Conservation (phyloP, 2,329 filamentous ascomycete genomes). For the Fusarium burgessii region DNA sequence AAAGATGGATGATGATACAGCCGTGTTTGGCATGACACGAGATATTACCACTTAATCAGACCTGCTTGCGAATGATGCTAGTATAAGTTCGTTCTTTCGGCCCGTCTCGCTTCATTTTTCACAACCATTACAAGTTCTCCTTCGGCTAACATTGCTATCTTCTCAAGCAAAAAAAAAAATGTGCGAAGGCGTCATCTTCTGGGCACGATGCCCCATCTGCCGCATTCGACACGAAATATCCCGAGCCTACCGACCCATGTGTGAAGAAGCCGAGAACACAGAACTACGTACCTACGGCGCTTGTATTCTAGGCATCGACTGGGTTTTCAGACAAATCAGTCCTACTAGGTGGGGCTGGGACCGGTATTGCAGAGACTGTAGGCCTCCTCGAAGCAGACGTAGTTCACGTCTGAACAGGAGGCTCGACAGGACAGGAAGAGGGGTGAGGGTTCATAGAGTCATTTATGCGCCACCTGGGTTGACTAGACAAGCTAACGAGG, state of each 20-base stretch:
- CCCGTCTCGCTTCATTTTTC: not conserved
- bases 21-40: not conserved
- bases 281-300: slow-evolving; percentile 6
- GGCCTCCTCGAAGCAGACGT: not conserved
- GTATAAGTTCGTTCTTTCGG: not conserved
- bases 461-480: not conserved
- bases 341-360: slow-evolving; percentile 5
- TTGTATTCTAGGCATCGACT: not conserved
- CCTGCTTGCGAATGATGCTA: not conserved
- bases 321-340: slow-evolving; percentile 5
- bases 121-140: no score
- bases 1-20: no score
- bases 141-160: no score
- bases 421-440: not conserved
- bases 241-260: slow-evolving; percentile 23
- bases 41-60: not conserved
- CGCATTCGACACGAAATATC: slow-evolving; percentile 15
- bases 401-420: slow-evolving; percentile 1
- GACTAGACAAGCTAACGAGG: not conserved
- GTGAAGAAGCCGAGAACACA: slow-evolving; percentile 9
- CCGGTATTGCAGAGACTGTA: slow-evolving; percentile 24
- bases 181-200: slow-evolving; percentile 26
- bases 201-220: slow-evolving; percentile 25
- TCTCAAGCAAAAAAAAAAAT: not conserved
- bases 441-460: not conserved